phyloP scores from a whole-genome alignment of 1,284 basidiomycete species.

The Irpex sp. region DNA sequence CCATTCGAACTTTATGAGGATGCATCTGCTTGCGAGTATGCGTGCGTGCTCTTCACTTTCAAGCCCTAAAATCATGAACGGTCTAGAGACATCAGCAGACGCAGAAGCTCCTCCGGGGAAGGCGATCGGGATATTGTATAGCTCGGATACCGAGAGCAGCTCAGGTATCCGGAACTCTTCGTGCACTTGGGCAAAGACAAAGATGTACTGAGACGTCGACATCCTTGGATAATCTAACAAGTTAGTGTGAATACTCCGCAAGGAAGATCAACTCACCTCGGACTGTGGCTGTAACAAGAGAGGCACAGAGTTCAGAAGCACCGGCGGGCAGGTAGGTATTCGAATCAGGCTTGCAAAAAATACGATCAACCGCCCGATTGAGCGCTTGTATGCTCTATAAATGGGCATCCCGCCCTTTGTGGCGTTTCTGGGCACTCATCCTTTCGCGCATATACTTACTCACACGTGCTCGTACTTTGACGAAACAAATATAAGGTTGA shows the following conservation, averaged over 20 bases:
- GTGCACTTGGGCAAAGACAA: conserved; percentile 79
- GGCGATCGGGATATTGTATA: conserved; percentile 53
- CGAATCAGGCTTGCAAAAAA: neutral
- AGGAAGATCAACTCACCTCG: neutral
- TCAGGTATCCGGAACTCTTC: conserved; percentile 81
- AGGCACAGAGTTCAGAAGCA: too few relatives aligned
- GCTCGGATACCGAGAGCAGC: conserved; percentile 66
- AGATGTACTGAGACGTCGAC: conserved; percentile 48
- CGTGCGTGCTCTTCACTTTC: conserved; percentile 72
- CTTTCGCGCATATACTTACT: neutral
- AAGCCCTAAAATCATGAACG: conserved; percentile 74
- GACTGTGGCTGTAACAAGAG: neutral
- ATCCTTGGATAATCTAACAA: conserved; percentile 19
- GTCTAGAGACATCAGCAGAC: conserved; percentile 49
- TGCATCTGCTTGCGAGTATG: conserved; percentile 74
- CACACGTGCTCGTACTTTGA: too few relatives aligned
- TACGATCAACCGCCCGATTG: neutral
- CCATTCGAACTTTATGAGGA: conserved; percentile 72
- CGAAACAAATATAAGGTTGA: neutral
- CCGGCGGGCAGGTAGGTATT: too few relatives aligned
- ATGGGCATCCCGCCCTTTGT: neutral
- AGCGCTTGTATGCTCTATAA: neutral
- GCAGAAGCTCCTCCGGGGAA: conserved; percentile 36
- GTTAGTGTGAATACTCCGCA: neutral
- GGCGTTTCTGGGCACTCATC: neutral